A percentile compares a stretch with the other conserved stretches of the same genome.
Evolutionary conservation across 225 moss, liverwort and hornwort species (phyloP).

Genomic region (Bryoerythrophyllum caledonicum): DNA sequence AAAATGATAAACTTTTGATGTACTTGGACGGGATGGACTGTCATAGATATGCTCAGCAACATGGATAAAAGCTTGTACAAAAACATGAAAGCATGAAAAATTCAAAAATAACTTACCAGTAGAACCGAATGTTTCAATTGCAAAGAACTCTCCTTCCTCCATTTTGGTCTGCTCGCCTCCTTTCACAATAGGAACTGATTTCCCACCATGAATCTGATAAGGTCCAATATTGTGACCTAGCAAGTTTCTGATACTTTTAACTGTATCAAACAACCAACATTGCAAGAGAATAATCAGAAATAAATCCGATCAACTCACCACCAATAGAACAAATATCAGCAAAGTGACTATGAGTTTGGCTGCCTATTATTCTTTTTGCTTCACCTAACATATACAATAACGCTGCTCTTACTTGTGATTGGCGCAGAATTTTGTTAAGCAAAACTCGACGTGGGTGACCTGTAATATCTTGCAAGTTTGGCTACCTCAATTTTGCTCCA

Average conservation of each 20-base stretch:
- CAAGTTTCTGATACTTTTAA: slow-evolving; percentile 64
- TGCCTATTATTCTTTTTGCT: too few relatives aligned
- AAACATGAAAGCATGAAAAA: background rate
- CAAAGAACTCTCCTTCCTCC: slow-evolving; percentile 85
- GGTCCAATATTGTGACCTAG: slow-evolving; percentile 73
- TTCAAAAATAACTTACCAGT: slow-evolving; percentile 40
- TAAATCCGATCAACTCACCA: background rate
- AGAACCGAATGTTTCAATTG: slow-evolving; percentile 78
- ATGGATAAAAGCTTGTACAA: background rate
- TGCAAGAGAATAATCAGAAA: background rate
- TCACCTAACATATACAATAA: too few relatives aligned
- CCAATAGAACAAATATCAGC: background rate
- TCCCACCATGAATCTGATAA: slow-evolving; percentile 74
- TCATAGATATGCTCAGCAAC: too few relatives aligned
- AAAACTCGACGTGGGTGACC: too few relatives aligned
- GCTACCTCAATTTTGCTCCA: too few relatives aligned
- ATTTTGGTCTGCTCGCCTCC: slow-evolving; percentile 78
- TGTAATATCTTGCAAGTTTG: too few relatives aligned
- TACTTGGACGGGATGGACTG: too few relatives aligned
- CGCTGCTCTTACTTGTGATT: too few relatives aligned
- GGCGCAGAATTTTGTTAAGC: too few relatives aligned
- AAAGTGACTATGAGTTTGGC: too few relatives aligned
- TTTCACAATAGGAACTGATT: slow-evolving; percentile 78
- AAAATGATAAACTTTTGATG: too few relatives aligned
- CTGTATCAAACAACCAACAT: slow-evolving; percentile 29